These are phyloP conservation scores for Clarireedia paspali DNA, from an alignment of 2,329 filamentous ascomycete genomes.

Conservation along the genomic window DNA sequence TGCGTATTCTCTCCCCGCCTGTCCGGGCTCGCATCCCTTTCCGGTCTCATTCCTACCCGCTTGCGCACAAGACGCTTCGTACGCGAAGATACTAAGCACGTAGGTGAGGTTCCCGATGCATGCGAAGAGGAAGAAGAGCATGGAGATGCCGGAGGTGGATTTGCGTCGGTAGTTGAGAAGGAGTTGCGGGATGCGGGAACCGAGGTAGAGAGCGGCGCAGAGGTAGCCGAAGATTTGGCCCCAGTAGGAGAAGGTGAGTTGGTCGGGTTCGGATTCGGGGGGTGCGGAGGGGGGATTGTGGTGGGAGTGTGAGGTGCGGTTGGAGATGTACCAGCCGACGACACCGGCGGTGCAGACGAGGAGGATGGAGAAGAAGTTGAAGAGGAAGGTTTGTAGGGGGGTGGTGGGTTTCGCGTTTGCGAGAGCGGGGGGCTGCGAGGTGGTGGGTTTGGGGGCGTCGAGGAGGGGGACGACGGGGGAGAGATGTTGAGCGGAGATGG, in stretches of 20 bases:
- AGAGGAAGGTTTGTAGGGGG: slow-evolving; percentile 50
- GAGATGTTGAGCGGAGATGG: slow-evolving; percentile 55
- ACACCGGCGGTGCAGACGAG: slow-evolving; percentile 81
- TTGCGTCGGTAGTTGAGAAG: slow-evolving; percentile 88
- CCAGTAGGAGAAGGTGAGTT: slow-evolving; percentile 61
- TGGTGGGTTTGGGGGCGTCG: slow-evolving; percentile 35
- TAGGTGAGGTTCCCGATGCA: slow-evolving; percentile 94
- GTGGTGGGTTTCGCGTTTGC: slow-evolving; percentile 39
- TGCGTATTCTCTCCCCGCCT: slow-evolving; percentile 44
- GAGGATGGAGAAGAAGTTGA: slow-evolving; percentile 68
- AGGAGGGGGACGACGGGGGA: slow-evolving; percentile 79
- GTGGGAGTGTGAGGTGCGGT: slow-evolving; percentile 31
- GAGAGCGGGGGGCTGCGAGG: slow-evolving; percentile 32
- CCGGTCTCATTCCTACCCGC: slow-evolving; percentile 18
- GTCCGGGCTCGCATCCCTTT: slow-evolving; percentile 49
- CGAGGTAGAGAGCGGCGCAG: slow-evolving; percentile 82
- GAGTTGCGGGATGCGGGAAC: slow-evolving; percentile 81
- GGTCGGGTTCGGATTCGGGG: slow-evolving; percentile 39
- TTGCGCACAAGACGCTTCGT: slow-evolving; percentile 60
- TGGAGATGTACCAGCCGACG: slow-evolving; percentile 74
- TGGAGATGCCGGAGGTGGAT: slow-evolving; percentile 84
- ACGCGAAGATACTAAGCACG: slow-evolving; percentile 85
- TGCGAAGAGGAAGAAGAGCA: slow-evolving; percentile 94
- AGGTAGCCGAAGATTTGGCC: slow-evolving; percentile 93
- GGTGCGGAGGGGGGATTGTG: slow-evolving; percentile 19